Percentiles rank a stretch among this genome's conserved stretches.
Evolutionary conservation across 331 rosid species (phyloP).

Genomic region (Arachis monticola): DNA sequence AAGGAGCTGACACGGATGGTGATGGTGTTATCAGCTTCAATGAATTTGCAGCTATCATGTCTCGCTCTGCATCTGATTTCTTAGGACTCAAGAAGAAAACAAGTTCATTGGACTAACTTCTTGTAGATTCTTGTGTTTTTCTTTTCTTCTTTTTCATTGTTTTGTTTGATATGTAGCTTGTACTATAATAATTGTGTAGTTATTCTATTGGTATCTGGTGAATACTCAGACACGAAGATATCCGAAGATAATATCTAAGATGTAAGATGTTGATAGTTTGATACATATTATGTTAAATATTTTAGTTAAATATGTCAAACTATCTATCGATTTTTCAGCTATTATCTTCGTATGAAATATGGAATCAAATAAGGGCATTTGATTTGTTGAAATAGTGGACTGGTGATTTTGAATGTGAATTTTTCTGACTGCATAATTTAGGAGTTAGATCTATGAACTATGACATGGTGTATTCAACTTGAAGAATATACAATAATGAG

Average conservation of each 20-base stretch:
- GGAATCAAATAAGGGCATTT: slow-evolving; percentile 11
- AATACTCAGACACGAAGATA: too few relatives aligned
- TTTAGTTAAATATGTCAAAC: too few relatives aligned
- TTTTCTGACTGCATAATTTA: not conserved
- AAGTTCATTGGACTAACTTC: slow-evolving; percentile 10
- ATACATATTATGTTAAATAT: too few relatives aligned
- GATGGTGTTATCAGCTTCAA: slow-evolving; percentile 85
- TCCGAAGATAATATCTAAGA: too few relatives aligned
- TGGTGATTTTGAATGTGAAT: not conserved
- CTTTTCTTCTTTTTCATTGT: not conserved
- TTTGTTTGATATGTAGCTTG: slow-evolving; percentile 4
- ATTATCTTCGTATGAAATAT: not conserved
- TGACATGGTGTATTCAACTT: not conserved
- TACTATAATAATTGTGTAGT: not conserved
- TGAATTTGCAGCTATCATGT: slow-evolving; percentile 77
- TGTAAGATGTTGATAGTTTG: too few relatives aligned
- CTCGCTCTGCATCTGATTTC: slow-evolving; percentile 65
- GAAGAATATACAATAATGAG: not conserved
- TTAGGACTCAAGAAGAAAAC: slow-evolving; percentile 41
- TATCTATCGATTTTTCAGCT: too few relatives aligned
- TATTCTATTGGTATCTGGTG: not conserved
- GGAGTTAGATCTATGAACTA: not conserved
- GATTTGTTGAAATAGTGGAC: not conserved
- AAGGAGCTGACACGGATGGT: slow-evolving; percentile 76
- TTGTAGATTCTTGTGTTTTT: slow-evolving; percentile 3